Evolutionary conservation across 208 protist genomes (phyloP), one percentile per base, ranked within the genome.

Genomic region (Chromosphaera perkinsii): DNA sequence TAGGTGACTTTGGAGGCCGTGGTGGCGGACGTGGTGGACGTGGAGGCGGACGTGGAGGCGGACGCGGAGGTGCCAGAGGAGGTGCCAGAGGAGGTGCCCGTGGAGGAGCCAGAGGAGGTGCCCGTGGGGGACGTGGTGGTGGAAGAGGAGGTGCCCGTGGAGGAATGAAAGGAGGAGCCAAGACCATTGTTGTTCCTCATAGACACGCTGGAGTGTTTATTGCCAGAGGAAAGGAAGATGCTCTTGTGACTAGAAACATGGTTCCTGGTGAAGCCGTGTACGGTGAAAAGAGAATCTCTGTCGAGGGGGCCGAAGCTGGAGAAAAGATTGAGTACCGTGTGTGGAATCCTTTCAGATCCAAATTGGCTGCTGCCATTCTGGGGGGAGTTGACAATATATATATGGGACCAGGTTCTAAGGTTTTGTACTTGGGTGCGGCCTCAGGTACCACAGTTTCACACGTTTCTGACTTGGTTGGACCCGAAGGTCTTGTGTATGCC

Each of bases 311-410:
- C 29, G 90, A 90, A 49, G 80, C 68, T 20, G 86, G 81, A 22
- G 87, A 94, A 42, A 98, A 99, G 80, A 93, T 96, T 66, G 97
- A 99, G 86, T 99, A 99, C 85, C 91, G 97, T 71, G 88, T 99
- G 35, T 99, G 97, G 97, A 99, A 99, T 81, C 97, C 98, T 17
- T 99, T 98, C 90, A 82, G 97, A 58, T 99, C 95, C 20, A 99
- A 99, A 89, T 80, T 99, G 31, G 97, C 92, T 29, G 92, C 97
- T 20, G 94, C 94, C 54, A 92, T 99, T 65, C 86, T 99, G 54
- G 88, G 89, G 64, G 97, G 97, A 81, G 86, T 99, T 26, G 94
- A 95, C 56, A 94, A 96, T 78, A 92, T 98, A 45, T 90, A 91
- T 59, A 98, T 99, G 78, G 76, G 85, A 57, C 96, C 97, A 51